phyloP scores from a whole-genome alignment of 768 basidiomycete genomes.

The Tylopilus sp. region DNA sequence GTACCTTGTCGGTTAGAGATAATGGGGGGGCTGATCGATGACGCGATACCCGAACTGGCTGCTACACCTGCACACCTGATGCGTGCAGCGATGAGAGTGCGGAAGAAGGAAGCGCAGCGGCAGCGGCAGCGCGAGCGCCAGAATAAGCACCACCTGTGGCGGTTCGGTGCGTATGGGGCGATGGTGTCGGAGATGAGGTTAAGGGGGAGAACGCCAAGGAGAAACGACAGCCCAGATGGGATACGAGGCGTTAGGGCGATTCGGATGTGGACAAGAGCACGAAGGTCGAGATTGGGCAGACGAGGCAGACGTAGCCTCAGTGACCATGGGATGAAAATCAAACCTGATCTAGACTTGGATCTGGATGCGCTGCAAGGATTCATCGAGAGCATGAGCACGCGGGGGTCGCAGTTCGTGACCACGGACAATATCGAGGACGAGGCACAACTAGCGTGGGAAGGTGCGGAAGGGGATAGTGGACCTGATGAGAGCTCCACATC shows the following conservation, averaged over 20 bases:
- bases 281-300: constrained; percentile 13
- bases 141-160: constrained; percentile 10
- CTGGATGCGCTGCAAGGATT: constrained; percentile 52
- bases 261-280: constrained; percentile 56
- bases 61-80: constrained; percentile 16
- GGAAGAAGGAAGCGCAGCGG: constrained; percentile 13
- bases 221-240: constrained; percentile 36
- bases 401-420: constrained; percentile 49
- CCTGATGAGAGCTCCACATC: constrained; percentile 24
- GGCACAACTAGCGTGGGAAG: constrained; percentile 45
- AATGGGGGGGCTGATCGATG: background rate
- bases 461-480: constrained; percentile 37
- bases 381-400: constrained; percentile 45
- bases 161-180: constrained; percentile 52
- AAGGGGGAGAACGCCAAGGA: constrained; percentile 32
- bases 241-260: constrained; percentile 54
- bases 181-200: constrained; percentile 52
- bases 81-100: constrained; percentile 15
- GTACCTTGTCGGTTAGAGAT: too few relatives aligned
- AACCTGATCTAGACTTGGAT: constrained; percentile 50
- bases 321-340: constrained; percentile 55
- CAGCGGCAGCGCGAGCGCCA: constrained; percentile 22
- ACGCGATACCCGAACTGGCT: background rate
- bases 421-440: constrained; percentile 66
- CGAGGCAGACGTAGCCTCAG: constrained; percentile 29